Conservation (phyloP, 495 filamentous ascomycete species). For the Neurospora sp. region DNA sequence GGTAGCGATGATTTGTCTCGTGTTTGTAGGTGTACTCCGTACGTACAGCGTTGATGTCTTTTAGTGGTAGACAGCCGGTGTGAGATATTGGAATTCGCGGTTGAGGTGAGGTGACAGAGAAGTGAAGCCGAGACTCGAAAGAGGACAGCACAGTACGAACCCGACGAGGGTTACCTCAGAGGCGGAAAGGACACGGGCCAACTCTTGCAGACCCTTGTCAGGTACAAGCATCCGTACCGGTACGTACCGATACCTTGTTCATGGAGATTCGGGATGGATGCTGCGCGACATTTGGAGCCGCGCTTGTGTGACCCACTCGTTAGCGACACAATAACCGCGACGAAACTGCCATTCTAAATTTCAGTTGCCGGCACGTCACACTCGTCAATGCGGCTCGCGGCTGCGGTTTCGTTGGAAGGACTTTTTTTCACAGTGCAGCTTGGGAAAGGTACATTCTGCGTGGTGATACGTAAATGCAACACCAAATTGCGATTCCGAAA, state of each 20-base stretch:
- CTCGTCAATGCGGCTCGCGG: neutral
- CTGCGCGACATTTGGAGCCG: conserved; percentile 9
- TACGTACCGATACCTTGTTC: neutral
- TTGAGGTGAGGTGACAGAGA: neutral
- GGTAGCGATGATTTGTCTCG: no score
- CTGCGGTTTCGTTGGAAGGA: neutral
- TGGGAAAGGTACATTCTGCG: neutral
- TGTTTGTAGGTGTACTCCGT: no score
- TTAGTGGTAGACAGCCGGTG: neutral
- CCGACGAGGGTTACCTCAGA: neutral
- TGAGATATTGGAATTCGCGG: neutral
- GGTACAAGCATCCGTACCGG: neutral
- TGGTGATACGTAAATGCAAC: neutral
- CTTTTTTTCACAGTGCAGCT: neutral
- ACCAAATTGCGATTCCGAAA: neutral
- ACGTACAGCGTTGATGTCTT: no score
- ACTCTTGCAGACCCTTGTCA: neutral
- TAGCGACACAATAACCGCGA: conserved; percentile 11
- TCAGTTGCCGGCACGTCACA: neutral
- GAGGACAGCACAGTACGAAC: neutral
- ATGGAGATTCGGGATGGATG: neutral
- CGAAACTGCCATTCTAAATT: neutral
- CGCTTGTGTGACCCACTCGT: neutral
- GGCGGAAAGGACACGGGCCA: neutral
- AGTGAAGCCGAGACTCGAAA: neutral